phyloP scores from a whole-genome alignment of 305 asterid species.

The Lippia alba region DNA sequence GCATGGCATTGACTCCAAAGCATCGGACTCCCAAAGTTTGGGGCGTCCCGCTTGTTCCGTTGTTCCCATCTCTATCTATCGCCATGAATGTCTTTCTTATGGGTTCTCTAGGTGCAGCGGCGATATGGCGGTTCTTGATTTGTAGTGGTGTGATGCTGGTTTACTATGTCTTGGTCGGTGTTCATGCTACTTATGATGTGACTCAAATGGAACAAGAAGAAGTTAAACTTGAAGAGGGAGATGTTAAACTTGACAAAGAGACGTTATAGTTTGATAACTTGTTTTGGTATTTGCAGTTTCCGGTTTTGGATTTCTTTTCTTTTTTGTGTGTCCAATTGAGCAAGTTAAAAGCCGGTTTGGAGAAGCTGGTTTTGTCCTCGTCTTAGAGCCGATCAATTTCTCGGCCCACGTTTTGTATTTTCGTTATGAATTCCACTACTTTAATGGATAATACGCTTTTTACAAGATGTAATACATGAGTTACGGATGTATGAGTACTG shows the following conservation, averaged over 20 bases:
- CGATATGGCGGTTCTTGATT: constrained; percentile 74
- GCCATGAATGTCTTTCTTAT: constrained; percentile 77
- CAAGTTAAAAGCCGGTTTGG: too few species aligned
- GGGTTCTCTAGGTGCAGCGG: constrained; percentile 83
- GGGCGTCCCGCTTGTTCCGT: constrained; percentile 97
- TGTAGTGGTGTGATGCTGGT: constrained; percentile 78
- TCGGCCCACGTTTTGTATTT: too few species aligned
- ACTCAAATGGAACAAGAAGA: constrained; percentile 51
- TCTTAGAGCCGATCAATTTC: too few species aligned
- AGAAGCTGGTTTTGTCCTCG: too few species aligned
- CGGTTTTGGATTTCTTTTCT: too few species aligned
- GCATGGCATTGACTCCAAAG: constrained; percentile 68
- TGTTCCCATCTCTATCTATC: constrained; percentile 85
- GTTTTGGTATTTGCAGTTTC: too few species aligned
- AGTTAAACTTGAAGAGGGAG: constrained; percentile 44
- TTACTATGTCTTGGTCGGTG: constrained; percentile 84
- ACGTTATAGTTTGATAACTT: constrained; percentile 29
- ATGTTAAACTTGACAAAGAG: constrained; percentile 20
- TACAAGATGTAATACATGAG: too few species aligned
- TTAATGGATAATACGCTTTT: too few species aligned
- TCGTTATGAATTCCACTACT: too few species aligned
- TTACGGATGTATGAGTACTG: too few species aligned
- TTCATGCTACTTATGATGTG: constrained; percentile 89
- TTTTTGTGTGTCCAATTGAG: too few species aligned
- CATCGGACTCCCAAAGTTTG: constrained; percentile 75